phyloP scores from a whole-genome alignment of 1,284 basidiomycete species.

The Stereum hirsutum region DNA sequence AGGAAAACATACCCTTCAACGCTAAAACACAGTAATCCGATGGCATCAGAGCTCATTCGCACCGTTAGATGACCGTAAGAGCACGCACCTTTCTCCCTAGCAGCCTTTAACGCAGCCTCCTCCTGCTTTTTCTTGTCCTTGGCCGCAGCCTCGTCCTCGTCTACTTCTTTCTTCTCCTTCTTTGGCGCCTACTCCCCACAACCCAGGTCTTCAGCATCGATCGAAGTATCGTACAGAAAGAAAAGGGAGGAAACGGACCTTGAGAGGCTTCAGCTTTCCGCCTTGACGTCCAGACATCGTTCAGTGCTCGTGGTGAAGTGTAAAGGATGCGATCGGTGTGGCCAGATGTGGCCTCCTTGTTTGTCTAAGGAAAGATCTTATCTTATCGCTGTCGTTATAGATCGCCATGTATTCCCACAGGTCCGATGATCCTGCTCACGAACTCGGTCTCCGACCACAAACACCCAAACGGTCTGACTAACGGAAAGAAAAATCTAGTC shows the following conservation, averaged over 20 bases:
- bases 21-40: background rate
- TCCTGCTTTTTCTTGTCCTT: conserved; percentile 68
- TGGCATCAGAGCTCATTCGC: background rate
- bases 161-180: conserved; percentile 65
- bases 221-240: background rate
- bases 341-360: background rate
- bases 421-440: too few species aligned
- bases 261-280: conserved; percentile 71
- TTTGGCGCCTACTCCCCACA: conserved; percentile 52
- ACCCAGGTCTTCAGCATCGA: background rate
- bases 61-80: conserved; percentile 4
- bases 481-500: too few species aligned
- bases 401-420: too few species aligned
- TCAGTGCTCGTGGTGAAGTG: too few species aligned
- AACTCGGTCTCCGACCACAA: too few species aligned
- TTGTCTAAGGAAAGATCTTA: too few species aligned
- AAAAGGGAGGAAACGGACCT: conserved; percentile 26
- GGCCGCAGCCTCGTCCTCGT: conserved; percentile 61
- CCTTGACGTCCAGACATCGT: conserved; percentile 66
- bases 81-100: conserved; percentile 51
- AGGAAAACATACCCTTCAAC: background rate
- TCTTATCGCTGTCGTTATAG: too few species aligned
- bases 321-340: background rate
- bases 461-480: too few species aligned
- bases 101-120: conserved; percentile 56